These are phyloP conservation scores for Pochonia chlamydosporia DNA, from an alignment of 2,329 filamentous ascomycete species.

Conservation along the genomic window DNA sequence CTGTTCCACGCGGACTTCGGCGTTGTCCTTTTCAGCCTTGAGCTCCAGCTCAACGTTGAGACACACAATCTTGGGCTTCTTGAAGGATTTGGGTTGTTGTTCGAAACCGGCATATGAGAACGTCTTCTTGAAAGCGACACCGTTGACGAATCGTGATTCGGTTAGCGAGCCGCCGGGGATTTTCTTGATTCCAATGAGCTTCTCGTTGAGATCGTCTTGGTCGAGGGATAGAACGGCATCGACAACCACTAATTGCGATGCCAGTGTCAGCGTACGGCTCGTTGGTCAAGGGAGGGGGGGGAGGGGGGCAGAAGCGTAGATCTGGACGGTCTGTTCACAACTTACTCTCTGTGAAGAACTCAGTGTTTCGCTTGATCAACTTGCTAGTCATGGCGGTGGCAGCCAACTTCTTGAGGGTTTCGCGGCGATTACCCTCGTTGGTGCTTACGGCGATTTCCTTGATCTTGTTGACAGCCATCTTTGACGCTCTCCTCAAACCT, in stretches of 20 bases:
- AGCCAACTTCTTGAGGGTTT: conserved; percentile 84
- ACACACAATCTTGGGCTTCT: conserved; percentile 92
- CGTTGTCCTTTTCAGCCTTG: conserved; percentile 99
- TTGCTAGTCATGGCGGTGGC: conserved; percentile 99
- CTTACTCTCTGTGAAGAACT: conserved; percentile 93
- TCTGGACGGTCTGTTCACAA: too few species aligned
- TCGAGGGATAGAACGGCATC: conserved; percentile 93
- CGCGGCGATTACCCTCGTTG: conserved; percentile 73
- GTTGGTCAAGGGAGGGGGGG: background rate
- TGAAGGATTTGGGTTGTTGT: conserved; percentile 95
- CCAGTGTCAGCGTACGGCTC: background rate
- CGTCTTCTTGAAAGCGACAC: conserved; percentile 99
- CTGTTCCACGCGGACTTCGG: conserved; percentile 95
- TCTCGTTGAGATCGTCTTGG: conserved; percentile 95
- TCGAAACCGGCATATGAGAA: conserved; percentile 99
- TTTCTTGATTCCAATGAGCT: conserved; percentile 97
- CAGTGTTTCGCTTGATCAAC: conserved; percentile 93
- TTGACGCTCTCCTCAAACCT: conserved; percentile 79
- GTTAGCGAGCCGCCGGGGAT: conserved; percentile 93
- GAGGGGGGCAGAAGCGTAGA: too few species aligned
- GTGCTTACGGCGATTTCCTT: conserved; percentile 93
- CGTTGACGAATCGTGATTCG: conserved; percentile 94
- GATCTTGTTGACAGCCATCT: conserved; percentile 96
- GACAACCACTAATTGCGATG: conserved; percentile 70
- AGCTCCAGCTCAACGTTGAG: conserved; percentile 96